Evolutionary conservation across 306 rosid genomes (phyloP).

Genomic region (Mucuna pruriens): DNA sequence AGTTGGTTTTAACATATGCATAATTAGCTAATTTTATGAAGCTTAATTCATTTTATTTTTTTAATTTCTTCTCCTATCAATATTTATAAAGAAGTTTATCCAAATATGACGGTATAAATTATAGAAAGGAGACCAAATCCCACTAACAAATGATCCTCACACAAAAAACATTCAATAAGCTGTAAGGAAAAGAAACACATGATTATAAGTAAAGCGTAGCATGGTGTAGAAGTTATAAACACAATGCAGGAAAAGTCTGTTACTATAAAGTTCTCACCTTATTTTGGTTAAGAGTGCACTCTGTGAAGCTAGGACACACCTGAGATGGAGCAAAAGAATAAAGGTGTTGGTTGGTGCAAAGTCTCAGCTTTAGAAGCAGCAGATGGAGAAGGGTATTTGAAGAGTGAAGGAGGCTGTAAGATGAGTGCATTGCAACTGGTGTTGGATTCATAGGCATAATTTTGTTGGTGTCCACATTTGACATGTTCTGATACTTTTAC

Average conservation of each 20-base stretch:
- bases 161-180: slow-evolving; percentile 10
- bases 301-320: slow-evolving; percentile 21
- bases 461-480: slow-evolving; percentile 49
- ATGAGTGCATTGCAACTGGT: slow-evolving; percentile 24
- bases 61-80: too few species aligned
- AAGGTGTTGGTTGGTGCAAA: neutral
- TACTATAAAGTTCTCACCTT: slow-evolving; percentile 33
- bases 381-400: slow-evolving; percentile 24
- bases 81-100: too few species aligned
- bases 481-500: slow-evolving; percentile 37
- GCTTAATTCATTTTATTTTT: too few species aligned
- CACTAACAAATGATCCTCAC: neutral
- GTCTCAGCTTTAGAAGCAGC: slow-evolving; percentile 12
- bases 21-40: too few species aligned
- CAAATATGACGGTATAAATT: too few species aligned
- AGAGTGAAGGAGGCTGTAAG: slow-evolving; percentile 26
- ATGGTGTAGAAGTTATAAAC: neutral
- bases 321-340: slow-evolving; percentile 12
- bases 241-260: slow-evolving; percentile 10
- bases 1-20: too few species aligned
- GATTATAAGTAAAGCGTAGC: neutral
- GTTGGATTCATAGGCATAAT: slow-evolving; percentile 35
- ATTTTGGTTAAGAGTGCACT: slow-evolving; percentile 27
- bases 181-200: neutral
- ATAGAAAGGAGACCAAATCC: neutral